Evolutionary conservation across 345 rosid species (phyloP).

Genomic region (Jatropha curcas): DNA sequence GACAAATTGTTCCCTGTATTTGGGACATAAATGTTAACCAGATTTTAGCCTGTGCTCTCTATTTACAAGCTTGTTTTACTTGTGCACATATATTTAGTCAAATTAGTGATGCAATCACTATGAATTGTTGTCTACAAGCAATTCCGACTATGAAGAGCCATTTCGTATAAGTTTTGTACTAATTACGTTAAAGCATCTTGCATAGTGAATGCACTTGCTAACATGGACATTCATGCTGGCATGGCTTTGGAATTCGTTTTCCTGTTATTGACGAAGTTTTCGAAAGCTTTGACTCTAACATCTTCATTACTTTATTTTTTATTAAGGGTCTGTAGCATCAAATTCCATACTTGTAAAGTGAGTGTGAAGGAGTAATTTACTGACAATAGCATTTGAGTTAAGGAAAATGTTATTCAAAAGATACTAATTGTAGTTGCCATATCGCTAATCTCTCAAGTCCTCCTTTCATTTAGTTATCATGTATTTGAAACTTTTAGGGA

Average conservation of each 20-base stretch:
- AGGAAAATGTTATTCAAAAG: no score
- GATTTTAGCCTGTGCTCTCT: background rate
- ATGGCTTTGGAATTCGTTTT: background rate
- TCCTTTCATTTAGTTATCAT: background rate
- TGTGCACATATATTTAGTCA: background rate
- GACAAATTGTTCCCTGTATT: background rate
- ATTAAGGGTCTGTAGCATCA: background rate
- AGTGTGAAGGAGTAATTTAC: background rate
- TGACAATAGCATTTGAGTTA: no score
- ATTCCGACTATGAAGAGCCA: no score
- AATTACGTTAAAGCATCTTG: background rate
- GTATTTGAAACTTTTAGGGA: background rate
- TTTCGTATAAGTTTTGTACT: background rate
- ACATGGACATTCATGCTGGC: background rate
- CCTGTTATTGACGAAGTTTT: background rate
- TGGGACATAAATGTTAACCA: background rate
- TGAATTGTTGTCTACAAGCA: background rate
- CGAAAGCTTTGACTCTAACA: background rate
- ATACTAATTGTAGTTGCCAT: no score
- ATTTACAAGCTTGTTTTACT: background rate
- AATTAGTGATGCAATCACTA: background rate
- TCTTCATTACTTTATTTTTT: background rate
- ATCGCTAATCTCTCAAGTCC: background rate
- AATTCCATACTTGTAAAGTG: background rate
- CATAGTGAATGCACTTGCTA: background rate